A percentile compares a stretch with the other conserved stretches of the same genome.
Evolutionary conservation across 2,329 filamentous ascomycete species (phyloP).

Genomic region (Chrysosporium keratinophilum): DNA sequence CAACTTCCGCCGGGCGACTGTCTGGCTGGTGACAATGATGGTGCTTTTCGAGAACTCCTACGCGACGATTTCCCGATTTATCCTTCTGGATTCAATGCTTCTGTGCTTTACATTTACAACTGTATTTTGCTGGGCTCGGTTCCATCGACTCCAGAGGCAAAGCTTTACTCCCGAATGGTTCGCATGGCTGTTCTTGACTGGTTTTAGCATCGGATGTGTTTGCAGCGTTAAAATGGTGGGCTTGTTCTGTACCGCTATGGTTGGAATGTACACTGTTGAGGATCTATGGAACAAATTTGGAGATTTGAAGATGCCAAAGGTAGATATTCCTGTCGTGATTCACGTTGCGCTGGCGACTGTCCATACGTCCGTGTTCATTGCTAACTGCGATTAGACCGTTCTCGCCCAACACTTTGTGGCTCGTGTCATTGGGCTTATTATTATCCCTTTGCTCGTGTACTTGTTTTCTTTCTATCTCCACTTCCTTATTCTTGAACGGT

Average conservation of each 20-base stretch:
- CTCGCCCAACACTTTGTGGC: constrained; percentile 69
- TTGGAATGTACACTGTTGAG: constrained; percentile 90
- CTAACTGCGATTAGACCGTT: constrained; percentile 20
- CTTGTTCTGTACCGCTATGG: constrained; percentile 86
- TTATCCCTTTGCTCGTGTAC: constrained; percentile 84
- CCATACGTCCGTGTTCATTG: background rate
- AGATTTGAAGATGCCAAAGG: constrained; percentile 78
- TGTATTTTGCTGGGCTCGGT: constrained; percentile 92
- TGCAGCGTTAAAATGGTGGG: constrained; percentile 98
- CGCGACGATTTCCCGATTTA: constrained; percentile 96
- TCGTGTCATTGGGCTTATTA: constrained; percentile 74
- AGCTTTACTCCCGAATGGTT: constrained; percentile 91
- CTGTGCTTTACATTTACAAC: constrained; percentile 98
- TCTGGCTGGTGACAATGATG: constrained; percentile 94
- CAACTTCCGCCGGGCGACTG: constrained; percentile 71
- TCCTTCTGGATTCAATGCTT: constrained; percentile 96
- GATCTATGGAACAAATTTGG: constrained; percentile 98
- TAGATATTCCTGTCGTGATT: constrained; percentile 27
- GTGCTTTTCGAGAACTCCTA: constrained; percentile 99
- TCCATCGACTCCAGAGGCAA: constrained; percentile 75
- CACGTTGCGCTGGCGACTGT: background rate
- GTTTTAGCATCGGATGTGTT: constrained; percentile 91
- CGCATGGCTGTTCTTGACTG: constrained; percentile 85
- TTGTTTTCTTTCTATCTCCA: constrained; percentile 92
- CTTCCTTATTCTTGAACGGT: constrained; percentile 86